Base-by-base conservation (phyloP, 2,329 filamentous ascomycete genomes). In the Elsinoe necatrix region DNA sequence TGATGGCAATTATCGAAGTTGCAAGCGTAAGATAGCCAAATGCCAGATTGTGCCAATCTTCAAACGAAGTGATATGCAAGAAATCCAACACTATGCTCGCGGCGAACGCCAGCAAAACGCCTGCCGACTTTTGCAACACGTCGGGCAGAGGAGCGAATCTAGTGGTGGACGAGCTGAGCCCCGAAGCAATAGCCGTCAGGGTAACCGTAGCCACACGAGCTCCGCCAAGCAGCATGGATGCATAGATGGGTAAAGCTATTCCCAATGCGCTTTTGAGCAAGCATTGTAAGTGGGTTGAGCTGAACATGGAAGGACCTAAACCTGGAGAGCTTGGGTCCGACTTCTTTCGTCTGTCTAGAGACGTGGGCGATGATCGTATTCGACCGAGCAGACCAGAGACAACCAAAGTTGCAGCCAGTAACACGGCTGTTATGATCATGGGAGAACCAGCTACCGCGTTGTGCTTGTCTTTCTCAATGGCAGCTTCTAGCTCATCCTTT, bases 211-310 rank as follows among this genome's bases (percentile, higher is more conserved):
- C 77, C n/a, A 77, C 75, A 55, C 77, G 70, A 57, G 76, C 72
- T 11, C 77, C 79, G 7, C 80, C 80, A 11, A 83, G 65, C 57
- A 80, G 75, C 60, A 80, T 71, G 0, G 77, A 67, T 7, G 80
- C 77, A 63, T 80, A 83, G 62, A 81, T 78, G 0, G 81, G 81
- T 27, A 83, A 63, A 7, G 63, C 68, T 11, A 67, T 60, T 42
- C 62, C 61, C 25, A 67, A 16, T 1, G 61, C 34, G 29, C 54
- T 60, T 14, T 43, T 55, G 20, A 56, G 20, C 45, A 58, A 37
- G 16, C 25, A 34, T 34, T 50, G 45, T 34, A 47, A 42, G 2
- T 18, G 12, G 1, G 50, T 16, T 9, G 58, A 47, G 4, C 16
- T 31, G 20, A 34, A n/a, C 3, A 29, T 58, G 31, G 55, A 54